Conservation (phyloP, 352 stramenopile genomes). For the Phytophthora chlamydospora region DNA sequence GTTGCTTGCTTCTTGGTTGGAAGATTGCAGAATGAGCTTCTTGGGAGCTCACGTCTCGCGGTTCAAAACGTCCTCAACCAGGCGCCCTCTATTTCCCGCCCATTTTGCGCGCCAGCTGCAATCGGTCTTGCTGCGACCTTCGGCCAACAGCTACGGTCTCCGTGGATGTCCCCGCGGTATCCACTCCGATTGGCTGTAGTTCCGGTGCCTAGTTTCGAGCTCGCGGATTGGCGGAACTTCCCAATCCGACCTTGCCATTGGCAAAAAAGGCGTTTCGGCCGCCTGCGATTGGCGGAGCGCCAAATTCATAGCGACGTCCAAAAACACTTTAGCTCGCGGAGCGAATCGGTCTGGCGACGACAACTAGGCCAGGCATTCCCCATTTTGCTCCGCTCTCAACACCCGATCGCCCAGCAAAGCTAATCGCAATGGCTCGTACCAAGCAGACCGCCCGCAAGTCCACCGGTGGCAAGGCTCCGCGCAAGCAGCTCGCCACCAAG, state of each 20-base stretch:
- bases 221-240: constrained; percentile 38
- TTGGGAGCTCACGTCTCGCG: too few species aligned
- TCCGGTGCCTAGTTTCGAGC: neutral
- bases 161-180: constrained; percentile 18
- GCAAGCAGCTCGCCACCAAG: constrained; percentile 95
- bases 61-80: constrained; percentile 8
- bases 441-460: constrained; percentile 98
- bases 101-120: constrained; percentile 5
- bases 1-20: constrained; percentile 52
- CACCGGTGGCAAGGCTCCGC: constrained; percentile 93
- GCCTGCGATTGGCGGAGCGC: constrained; percentile 30
- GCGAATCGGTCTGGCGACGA: constrained; percentile 5
- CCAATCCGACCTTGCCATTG: neutral
- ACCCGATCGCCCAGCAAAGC: constrained; percentile 35
- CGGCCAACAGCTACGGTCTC: neutral
- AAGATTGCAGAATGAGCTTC: constrained; percentile 73
- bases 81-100: constrained; percentile 29
- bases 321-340: neutral
- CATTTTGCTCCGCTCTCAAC: constrained; percentile 59
- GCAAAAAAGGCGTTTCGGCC: neutral
- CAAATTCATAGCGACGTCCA: constrained; percentile 6
- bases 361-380: constrained; percentile 37
- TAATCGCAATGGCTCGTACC: constrained; percentile 70
- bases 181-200: constrained; percentile 39
- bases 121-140: constrained; percentile 21